Conservation (phyloP, 805 yeast species). For the Hanseniaspora vineae region DNA sequence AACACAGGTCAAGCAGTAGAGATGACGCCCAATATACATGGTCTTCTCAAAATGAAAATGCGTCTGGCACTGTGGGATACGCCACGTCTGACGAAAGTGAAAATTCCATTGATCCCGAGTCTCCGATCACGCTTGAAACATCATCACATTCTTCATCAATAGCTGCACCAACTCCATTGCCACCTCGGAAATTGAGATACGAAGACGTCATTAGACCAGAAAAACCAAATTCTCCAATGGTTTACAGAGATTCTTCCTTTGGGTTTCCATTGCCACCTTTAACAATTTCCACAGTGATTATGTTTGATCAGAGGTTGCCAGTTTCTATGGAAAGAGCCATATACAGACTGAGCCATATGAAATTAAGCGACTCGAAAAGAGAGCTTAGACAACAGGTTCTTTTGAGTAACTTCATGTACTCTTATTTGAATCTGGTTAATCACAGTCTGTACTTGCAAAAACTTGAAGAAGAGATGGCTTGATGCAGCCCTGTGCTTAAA, state of each 20-base stretch:
- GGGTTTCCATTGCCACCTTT: conserved; percentile 81
- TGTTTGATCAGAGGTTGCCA: conserved; percentile 81
- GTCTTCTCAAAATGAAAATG: neutral
- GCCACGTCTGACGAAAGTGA: neutral
- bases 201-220: conserved; percentile 24
- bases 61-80: neutral
- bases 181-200: conserved; percentile 24
- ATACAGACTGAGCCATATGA: conserved; percentile 81
- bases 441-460: conserved; percentile 75
- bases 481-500: neutral
- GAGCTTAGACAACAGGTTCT: conserved; percentile 87
- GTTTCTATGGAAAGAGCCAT: conserved; percentile 94
- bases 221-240: conserved; percentile 42
- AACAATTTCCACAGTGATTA: conserved; percentile 59
- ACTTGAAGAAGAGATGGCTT: conserved; percentile 25
- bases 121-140: neutral
- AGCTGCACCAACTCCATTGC: conserved; percentile 10
- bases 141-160: neutral
- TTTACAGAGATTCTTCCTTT: conserved; percentile 67
- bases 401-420: conserved; percentile 93
- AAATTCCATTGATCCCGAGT: neutral
- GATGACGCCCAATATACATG: too few species aligned
- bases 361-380: conserved; percentile 86
- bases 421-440: conserved; percentile 86
- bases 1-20: too few species aligned